Evolutionary conservation across 371 early-diverging fungal species (phyloP).

Genomic region (Blakeslea trispora): DNA sequence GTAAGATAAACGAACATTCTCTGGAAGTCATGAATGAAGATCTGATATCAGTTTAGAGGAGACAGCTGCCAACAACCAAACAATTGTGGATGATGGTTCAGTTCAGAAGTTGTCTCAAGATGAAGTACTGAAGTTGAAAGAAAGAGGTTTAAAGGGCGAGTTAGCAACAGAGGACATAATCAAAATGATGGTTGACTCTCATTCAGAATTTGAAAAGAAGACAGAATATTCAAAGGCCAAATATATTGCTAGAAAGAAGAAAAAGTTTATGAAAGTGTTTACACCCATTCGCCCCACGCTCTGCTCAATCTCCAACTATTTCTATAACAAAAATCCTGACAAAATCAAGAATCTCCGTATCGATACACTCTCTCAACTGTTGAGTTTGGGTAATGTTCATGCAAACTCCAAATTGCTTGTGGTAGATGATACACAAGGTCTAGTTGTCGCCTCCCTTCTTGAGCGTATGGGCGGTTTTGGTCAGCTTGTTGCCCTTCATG

Average conservation of each 20-base stretch:
- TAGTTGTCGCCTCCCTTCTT: slow-evolving; percentile 76
- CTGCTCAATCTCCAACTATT: slow-evolving; percentile 77
- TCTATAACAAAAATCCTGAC: slow-evolving; percentile 74
- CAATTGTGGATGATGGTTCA: slow-evolving; percentile 70
- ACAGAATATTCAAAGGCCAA: slow-evolving; percentile 96
- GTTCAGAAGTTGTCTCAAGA: slow-evolving; percentile 83
- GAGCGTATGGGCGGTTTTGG: slow-evolving; percentile 85
- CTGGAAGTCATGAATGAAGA: too few species aligned
- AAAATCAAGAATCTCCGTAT: slow-evolving; percentile 87
- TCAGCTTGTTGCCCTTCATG: slow-evolving; percentile 69
- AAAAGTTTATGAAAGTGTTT: slow-evolving; percentile 91
- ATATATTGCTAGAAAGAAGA: slow-evolving; percentile 91
- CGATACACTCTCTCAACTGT: slow-evolving; percentile 91
- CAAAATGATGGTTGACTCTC: slow-evolving; percentile 77
- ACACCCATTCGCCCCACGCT: slow-evolving; percentile 80
- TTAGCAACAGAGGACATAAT: slow-evolving; percentile 70
- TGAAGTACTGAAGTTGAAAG: slow-evolving; percentile 85
- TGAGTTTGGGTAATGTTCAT: slow-evolving; percentile 81
- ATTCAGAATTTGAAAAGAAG: slow-evolving; percentile 85
- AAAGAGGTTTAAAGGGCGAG: slow-evolving; percentile 72
- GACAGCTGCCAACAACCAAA: slow-evolving; percentile 84
- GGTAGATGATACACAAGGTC: slow-evolving; percentile 90
- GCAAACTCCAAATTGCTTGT: slow-evolving; percentile 67
- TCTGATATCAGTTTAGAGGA: slow-evolving; percentile 50
- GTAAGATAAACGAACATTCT: slow-evolving; percentile 28